Base-by-base conservation (phyloP, 192 early-diverging fungal species). In the Pilaira anomala region DNA sequence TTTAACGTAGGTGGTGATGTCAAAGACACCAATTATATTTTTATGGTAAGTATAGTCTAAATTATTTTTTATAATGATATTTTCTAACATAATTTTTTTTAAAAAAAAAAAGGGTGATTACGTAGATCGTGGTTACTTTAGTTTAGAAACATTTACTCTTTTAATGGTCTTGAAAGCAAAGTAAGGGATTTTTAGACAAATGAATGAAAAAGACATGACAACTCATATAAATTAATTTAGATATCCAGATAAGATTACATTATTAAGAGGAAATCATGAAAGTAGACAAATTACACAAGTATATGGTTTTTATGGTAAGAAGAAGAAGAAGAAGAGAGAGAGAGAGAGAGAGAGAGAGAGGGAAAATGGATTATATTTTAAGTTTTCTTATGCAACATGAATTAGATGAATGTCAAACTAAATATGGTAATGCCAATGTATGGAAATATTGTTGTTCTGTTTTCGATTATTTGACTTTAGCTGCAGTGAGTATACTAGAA, bases 101-200 rank as follows among this genome's bases (percentile, higher is more conserved):
- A n/a, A n/a, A n/a, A n/a, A n/a, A n/a, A n/a, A n/a, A n/a, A n/a
- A 93, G 89, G 96, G 96, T n/a, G 96, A 98, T 76, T 98, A 96
- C 80, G 96, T 98, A 4, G 96, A 98, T 81, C 89, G 96, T 60
- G 96, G 96, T 39, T 97, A 96, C 81, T 95, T 95, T 78, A 92
- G 89, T 79, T 79, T 98, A 63, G 96, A 98, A 71, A 96, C 94
- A 28, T 96, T 97, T 72, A 95, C 94, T 18, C 67, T 97, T 61
- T 79, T 98, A 49, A 87, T 97, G 87, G 88, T 83, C 18, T 76
- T 98, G 45, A 98, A 98, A 84, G 94, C 91, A 72, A 90, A 87
- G 90, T 92, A 73, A 49, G 41, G 26, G 49, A 28, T 0, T 22
- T 45, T 21, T 48, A 14, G 26, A 48, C 29, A n/a, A n/a, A n/a